phyloP scores from a whole-genome alignment of 352 stramenopile species.

The Phytophthora ohioensis region DNA sequence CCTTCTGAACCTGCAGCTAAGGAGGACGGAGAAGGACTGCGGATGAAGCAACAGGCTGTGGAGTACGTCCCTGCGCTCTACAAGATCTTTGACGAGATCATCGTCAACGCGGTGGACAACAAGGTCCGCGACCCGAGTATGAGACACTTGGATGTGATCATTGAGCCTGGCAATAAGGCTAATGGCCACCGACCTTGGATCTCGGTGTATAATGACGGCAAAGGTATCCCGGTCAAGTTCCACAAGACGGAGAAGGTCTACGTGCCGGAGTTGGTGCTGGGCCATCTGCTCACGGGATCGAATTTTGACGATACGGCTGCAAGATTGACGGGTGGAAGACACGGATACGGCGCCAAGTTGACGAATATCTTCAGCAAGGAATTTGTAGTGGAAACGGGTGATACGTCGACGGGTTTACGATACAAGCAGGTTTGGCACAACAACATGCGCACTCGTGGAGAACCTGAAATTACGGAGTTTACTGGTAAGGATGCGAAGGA shows the following conservation, averaged over 20 bases:
- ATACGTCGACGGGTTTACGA: conserved; percentile 81
- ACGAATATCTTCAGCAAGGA: conserved; percentile 99
- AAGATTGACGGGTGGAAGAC: conserved; percentile 96
- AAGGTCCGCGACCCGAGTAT: conserved; percentile 88
- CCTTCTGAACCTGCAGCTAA: conserved; percentile 34
- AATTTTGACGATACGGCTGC: conserved; percentile 99
- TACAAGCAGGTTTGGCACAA: conserved; percentile 95
- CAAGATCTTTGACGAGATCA: conserved; percentile 99
- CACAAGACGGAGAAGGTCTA: conserved; percentile 98
- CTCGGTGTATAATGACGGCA: conserved; percentile 98
- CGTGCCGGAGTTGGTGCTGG: conserved; percentile 98
- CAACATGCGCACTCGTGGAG: conserved; percentile 95
- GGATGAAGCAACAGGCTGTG: conserved; percentile 80
- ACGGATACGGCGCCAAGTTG: conserved; percentile 97
- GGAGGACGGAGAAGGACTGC: conserved; percentile 37
- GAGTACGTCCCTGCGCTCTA: conserved; percentile 93
- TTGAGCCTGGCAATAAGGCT: conserved; percentile 67
- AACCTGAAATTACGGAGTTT: conserved; percentile 87
- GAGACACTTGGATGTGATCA: conserved; percentile 74
- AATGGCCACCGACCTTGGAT: conserved; percentile 88
- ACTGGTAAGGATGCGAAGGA: conserved; percentile 86
- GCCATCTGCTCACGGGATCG: conserved; percentile 97
- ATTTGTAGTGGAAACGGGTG: conserved; percentile 99
- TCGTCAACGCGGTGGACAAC: conserved; percentile 99
- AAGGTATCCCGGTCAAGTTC: conserved; percentile 97